Evolutionary conservation across 305 asterid genomes (phyloP).

Genomic region (Nicotiana rustica): DNA sequence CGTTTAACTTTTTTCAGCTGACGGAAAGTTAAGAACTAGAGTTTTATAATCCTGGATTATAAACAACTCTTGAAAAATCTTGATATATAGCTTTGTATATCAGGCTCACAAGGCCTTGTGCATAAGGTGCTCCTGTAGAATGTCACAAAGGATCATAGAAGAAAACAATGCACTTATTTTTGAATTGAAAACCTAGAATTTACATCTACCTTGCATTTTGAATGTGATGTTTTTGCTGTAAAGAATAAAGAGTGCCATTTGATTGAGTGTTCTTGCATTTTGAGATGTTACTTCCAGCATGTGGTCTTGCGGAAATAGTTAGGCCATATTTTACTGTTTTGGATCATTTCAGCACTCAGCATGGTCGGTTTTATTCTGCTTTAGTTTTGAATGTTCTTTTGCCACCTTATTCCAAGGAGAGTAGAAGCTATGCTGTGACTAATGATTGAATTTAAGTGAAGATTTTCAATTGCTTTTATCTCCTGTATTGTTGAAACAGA

Average conservation of each 20-base stretch:
- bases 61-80: slow-evolving; percentile 15
- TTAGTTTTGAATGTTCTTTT: background rate
- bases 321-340: slow-evolving; percentile 12
- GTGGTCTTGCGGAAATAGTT: slow-evolving; percentile 21
- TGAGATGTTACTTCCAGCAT: slow-evolving; percentile 4
- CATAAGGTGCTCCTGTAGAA: slow-evolving; percentile 24
- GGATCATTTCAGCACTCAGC: background rate
- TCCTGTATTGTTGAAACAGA: slow-evolving; percentile 61
- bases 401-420: background rate
- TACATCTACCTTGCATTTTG: background rate
- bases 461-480: slow-evolving; percentile 36
- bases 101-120: slow-evolving; percentile 13
- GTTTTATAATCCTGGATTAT: background rate
- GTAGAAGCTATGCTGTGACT: background rate
- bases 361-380: background rate
- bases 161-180: slow-evolving; percentile 4
- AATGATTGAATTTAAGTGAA: slow-evolving; percentile 15
- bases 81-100: background rate
- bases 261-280: slow-evolving; percentile 14
- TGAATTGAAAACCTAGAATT: background rate
- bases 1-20: background rate
- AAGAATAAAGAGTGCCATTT: background rate
- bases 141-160: background rate
- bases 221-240: background rate
- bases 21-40: background rate